Base-by-base conservation (phyloP, 495 filamentous ascomycete genomes). In the Neohortaea acidophila region DNA sequence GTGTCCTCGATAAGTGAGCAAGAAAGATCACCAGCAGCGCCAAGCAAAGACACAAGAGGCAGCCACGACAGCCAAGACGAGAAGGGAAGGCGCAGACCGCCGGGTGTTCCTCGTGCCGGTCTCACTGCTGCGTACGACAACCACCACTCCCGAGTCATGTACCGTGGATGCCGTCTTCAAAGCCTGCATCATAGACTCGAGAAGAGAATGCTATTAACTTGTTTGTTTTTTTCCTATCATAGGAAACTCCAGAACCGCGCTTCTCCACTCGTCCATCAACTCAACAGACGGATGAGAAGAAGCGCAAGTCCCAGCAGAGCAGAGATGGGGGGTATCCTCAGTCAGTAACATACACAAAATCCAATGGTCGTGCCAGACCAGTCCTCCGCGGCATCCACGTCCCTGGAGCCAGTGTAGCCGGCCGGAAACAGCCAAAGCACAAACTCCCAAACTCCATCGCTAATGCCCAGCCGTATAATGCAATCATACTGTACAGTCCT, bases 381-480 rank as follows among this genome's bases (percentile, higher is more conserved):
- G n/a, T 11, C 28, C 28, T 5, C 6, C n/a, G 17, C n/a, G 28
- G 28, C 28, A 14, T 34, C 32, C 32, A 34, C 14, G 14, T 18
- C 14, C 17, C 14, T 21, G 19, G 32, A 34, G 32, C 17, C 21
- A 11, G 32, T 13, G 32, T 34, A 34, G 17, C 32, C 32, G n/a
- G 17, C 3, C 5, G 12, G 4, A 19, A 18, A 34, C 15, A 34
- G 4, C 4, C 5, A 18, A 34, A 34, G 30, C 30, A 34, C n/a
- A 34, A 34, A 34, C 32, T n/a, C 32, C 32, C 13, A 19, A 34
- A 34, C 32, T 19, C 32, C 32, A 18, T 34, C 32, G 32, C 32
- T 34, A 5, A 19, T 5, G n/a, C n/a, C 32, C 4, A 10, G 8
- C 8, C 14, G 30, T 33, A 21, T 3, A 19, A 4, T 7, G 5